phyloP scores from a whole-genome alignment of 108 stramenopile genomes.

The Schizochytrium sp. region DNA sequence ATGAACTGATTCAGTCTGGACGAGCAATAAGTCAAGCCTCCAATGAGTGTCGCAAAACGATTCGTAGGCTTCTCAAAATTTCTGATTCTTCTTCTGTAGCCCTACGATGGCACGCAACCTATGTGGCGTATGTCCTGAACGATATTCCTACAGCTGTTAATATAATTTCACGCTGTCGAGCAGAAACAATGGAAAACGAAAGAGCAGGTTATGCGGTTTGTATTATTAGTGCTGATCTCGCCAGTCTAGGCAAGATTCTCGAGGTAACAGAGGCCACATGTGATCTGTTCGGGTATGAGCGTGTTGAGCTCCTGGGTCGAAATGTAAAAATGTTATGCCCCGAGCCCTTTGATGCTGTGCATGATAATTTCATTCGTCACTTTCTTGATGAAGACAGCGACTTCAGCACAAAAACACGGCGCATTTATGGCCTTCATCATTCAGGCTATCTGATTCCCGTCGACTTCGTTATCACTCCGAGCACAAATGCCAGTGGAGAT shows the following conservation, averaged over 20 bases:
- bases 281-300: conserved; percentile 11
- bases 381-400: not conserved
- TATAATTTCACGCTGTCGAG: not conserved
- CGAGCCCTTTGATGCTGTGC: conserved; percentile 3
- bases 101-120: conserved; percentile 15
- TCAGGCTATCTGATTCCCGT: not conserved
- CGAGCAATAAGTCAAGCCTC: not conserved
- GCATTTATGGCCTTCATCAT: not conserved
- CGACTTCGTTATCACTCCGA: conserved; percentile 34
- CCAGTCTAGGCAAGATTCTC: not conserved
- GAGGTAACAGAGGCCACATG: conserved; percentile 7
- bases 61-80: not conserved
- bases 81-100: not conserved
- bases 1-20: not conserved
- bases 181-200: not conserved
- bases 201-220: not conserved
- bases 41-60: not conserved
- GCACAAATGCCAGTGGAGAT: not conserved
- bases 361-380: not conserved
- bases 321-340: conserved; percentile 31
- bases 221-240: not conserved
- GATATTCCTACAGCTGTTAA: not conserved
- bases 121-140: not conserved
- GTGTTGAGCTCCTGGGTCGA: not conserved
- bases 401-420: not conserved